Base-by-base conservation (phyloP, 208 protist genomes). In the Wallacemonas rigidus region DNA sequence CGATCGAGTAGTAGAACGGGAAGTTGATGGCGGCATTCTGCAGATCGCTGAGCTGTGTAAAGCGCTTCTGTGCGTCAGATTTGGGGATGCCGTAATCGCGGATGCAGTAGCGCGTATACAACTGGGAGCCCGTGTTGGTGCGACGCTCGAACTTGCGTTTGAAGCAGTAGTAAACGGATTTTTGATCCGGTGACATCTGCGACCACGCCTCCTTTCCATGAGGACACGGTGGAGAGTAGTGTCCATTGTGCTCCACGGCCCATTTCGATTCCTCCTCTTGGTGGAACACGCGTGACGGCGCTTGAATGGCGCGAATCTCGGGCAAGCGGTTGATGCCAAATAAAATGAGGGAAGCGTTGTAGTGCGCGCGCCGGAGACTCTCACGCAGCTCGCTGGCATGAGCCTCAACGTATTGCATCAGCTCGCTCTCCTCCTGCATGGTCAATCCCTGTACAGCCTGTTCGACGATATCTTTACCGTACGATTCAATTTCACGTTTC, bases 21-120 rank as follows among this genome's bases (percentile, higher is more conserved):
- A 95, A 96, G 45, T 87, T 81, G 70, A 96, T 55, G 39, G 92
- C 92, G 1, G 87, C 84, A 45, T 81, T 80, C 73, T 96, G 89
- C 57, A 91, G 69, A 26, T 96, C 89, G 6, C 74, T 82, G 1
- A 96, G 82, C 9, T 62, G 35, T 0, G 61, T 35, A 74, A 77
- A 94, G 41, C 77, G 74, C 35, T 71, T 57, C 47, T 78, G 62
- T 9, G 80, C 72, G 44, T 93, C 82, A 11, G 72, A 69, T 15
- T 85, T 75, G 1, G 55, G 8, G 41, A 93, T 51, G 56, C 92
- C 92, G 69, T 96, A 96, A 69, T 96, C 92, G 1, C 88, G 87
- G 11, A 63, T 71, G 60, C 81, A 90, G 77, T 77, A 94, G 38
- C 83, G 81, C 17, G 80, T 9, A 60, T 82, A 96, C 26, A 94